A percentile compares a stretch with the other conserved stretches of the same genome.
Evolutionary conservation across 164 flowering plant species (phyloP).

Genomic region (Amborella trichopoda): DNA sequence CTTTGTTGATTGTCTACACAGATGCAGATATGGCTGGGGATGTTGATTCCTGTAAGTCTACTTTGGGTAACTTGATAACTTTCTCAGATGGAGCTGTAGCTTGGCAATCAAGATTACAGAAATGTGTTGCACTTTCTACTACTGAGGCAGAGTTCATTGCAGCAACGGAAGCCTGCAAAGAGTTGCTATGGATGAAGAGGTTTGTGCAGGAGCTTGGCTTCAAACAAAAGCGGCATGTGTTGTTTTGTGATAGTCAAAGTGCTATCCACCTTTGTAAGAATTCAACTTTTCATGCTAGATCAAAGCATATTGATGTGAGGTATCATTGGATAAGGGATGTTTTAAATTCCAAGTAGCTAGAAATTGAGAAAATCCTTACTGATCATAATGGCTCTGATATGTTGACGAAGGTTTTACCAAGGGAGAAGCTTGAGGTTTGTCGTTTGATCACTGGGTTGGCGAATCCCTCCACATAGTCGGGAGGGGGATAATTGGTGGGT

Average conservation of each 20-base stretch:
- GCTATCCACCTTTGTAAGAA: neutral
- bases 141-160: neutral
- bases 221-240: neutral
- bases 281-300: neutral
- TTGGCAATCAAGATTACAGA: neutral
- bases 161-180: slow-evolving; percentile 1
- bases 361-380: neutral
- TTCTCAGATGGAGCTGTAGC: neutral
- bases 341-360: neutral
- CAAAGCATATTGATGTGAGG: neutral
- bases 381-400: neutral
- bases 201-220: neutral
- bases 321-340: slow-evolving; percentile 2
- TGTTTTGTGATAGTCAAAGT: slow-evolving; percentile 1
- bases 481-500: neutral
- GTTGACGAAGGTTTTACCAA: neutral
- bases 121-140: neutral
- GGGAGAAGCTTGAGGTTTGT: neutral
- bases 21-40: slow-evolving; percentile 3
- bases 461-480: neutral
- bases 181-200: slow-evolving; percentile 3
- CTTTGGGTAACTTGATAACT: neutral
- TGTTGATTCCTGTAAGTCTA: neutral
- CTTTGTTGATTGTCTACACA: neutral
- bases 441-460: neutral